Evolutionary conservation across 2,329 filamentous ascomycete species (phyloP), one percentile per base, ranked within the genome.

Genomic region (Cladosporium halotolerans): DNA sequence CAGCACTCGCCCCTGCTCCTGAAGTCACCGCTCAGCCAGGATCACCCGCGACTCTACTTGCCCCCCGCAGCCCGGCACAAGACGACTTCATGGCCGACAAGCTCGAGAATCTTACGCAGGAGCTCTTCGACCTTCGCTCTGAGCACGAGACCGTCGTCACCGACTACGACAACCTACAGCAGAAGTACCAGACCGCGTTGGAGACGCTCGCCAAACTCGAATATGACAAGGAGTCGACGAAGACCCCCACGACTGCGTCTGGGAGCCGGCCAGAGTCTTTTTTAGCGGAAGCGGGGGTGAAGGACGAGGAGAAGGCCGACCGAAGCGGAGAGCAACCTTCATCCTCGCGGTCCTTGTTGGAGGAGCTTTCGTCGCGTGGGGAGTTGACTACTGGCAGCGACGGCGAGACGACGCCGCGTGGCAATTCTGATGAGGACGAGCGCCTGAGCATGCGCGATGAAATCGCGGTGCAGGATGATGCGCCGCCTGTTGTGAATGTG

Each of bases 131-230:
- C 62, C 80, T 99, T 48, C 86, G 88, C 13, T 85, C 95, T 39
- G 90, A 96, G 70, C 93, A 99, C 63, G 92, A 97, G 68, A 77
- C 79, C 8, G 92, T 89, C 0, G 68, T 95, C 14, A 84, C 79
- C 58, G 89, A 97, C 55, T 92, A 85, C 62, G 88, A 95, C 58
- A 73, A 83, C 43, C 83, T 99, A 23, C 84, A 90, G 53, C 79
- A 83, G 61, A 97, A 96, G 70, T 99, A 99, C 62, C 89, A 96
- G 64, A 86, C 95, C 64, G 88, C 91, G 4, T 75, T 99, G 57
- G 85, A 85, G 45, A 84, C 87, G 9, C 71, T 99, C 40, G 85
- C 88, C 5, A 87, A 93, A 67, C 78, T 97, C 45, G 90, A 96
- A 68, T 92, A 96, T 56, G 64, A 60, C 39, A 65, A 68, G 54